Evolutionary conservation across 177 flowering plant species (phyloP).

Genomic region (Vitis hybrid): DNA sequence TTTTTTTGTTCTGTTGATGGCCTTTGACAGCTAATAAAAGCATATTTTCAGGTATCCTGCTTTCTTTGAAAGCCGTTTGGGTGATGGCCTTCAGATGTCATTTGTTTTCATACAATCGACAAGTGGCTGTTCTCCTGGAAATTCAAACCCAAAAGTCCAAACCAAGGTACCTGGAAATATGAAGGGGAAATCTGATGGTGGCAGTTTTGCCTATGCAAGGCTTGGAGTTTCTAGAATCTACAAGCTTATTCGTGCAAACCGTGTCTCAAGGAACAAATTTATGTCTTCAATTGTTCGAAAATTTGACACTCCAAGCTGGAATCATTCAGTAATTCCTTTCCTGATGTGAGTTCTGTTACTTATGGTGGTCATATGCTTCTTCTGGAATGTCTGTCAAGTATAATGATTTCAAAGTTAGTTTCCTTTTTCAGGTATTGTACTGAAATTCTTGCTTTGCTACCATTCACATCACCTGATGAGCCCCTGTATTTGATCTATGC

Average conservation of each 20-base stretch:
- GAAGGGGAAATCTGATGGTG: constrained; percentile 61
- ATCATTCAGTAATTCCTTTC: constrained; percentile 53
- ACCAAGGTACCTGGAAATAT: constrained; percentile 41
- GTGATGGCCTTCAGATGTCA: constrained; percentile 98
- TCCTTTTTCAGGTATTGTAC: constrained; percentile 75
- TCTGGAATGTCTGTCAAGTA: not conserved
- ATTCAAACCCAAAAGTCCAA: constrained; percentile 36
- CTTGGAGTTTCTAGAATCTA: constrained; percentile 92
- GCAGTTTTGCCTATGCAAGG: constrained; percentile 55
- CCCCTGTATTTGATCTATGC: constrained; percentile 87
- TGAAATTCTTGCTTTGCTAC: constrained; percentile 85
- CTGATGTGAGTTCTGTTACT: constrained; percentile 61
- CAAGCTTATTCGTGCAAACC: constrained; percentile 92
- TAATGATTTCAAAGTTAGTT: constrained; percentile 9
- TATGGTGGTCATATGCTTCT: not conserved
- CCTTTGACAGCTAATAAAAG: constrained; percentile 13
- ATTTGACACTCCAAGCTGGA: constrained; percentile 68
- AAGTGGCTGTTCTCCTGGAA: constrained; percentile 24
- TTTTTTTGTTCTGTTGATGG: not conserved
- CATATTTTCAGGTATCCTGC: constrained; percentile 80
- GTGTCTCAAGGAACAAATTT: constrained; percentile 88
- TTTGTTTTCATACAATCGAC: constrained; percentile 74
- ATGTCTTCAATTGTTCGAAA: constrained; percentile 93
- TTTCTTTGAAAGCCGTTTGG: constrained; percentile 95
- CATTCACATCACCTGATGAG: constrained; percentile 86